Percentiles rank a stretch among this genome's conserved stretches.
Conservation (phyloP, 345 rosid genomes). For the Populus nigra region DNA sequence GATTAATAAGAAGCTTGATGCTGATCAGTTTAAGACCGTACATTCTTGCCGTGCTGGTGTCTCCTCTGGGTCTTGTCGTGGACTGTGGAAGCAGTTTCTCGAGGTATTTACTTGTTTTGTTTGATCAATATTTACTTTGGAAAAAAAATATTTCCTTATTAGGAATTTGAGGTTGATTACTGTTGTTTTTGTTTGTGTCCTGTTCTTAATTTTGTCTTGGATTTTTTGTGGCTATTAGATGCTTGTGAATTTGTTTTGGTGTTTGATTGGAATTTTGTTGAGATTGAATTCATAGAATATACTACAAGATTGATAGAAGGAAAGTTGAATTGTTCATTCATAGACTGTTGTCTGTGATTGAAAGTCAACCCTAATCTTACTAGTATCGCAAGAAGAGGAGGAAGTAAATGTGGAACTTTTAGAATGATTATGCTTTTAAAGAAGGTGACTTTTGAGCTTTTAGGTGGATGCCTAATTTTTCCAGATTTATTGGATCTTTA, state of each 20-base stretch:
- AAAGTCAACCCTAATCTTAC: background rate
- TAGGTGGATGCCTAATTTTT: too few species aligned
- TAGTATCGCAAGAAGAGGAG: background rate
- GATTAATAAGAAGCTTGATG: constrained; percentile 80
- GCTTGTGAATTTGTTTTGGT: background rate
- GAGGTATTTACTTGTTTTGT: constrained; percentile 30
- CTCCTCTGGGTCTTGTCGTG: constrained; percentile 31
- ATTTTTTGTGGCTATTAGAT: background rate
- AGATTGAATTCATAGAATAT: background rate
- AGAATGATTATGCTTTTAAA: too few species aligned
- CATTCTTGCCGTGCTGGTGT: constrained; percentile 63
- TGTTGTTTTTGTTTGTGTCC: background rate
- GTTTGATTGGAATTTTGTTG: background rate
- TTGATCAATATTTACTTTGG: background rate
- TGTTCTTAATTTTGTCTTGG: background rate
- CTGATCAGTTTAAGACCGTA: constrained; percentile 74
- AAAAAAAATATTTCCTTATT: background rate
- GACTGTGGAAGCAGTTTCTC: constrained; percentile 31
- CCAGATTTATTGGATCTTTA: background rate
- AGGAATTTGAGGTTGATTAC: background rate
- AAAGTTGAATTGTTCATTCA: background rate
- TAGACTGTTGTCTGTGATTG: background rate
- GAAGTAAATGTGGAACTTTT: too few species aligned
- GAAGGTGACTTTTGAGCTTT: too few species aligned
- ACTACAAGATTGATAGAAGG: background rate